A percentile compares a stretch with the other conserved stretches of the same genome.
These are phyloP conservation scores for Lactarius evosmus DNA, from an alignment of 768 basidiomycete genomes.

Conservation along the genomic window DNA sequence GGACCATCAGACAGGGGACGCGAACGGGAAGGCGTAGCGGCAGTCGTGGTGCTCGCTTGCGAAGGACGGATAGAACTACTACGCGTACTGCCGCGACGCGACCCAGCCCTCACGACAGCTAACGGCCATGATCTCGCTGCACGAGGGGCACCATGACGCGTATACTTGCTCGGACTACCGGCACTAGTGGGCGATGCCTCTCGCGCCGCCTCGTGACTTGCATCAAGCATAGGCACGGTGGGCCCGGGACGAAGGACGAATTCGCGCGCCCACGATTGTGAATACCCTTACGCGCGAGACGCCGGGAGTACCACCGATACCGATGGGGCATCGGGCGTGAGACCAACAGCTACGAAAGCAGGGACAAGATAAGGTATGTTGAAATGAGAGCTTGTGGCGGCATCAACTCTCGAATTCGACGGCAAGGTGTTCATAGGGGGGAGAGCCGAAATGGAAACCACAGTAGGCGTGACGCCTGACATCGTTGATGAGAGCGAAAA, in stretches of 20 bases:
- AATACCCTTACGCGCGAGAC: constrained; percentile 8
- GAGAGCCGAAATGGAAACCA: constrained; percentile 32
- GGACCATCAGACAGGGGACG: background rate
- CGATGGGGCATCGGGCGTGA: constrained; percentile 28
- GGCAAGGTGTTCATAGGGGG: constrained; percentile 31
- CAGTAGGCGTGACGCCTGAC: background rate
- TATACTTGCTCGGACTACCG: constrained; percentile 25
- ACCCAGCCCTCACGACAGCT: background rate
- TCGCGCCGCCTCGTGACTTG: background rate
- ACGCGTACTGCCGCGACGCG: constrained; percentile 2
- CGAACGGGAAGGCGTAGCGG: constrained; percentile 1
- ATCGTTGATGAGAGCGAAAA: background rate
- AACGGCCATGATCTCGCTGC: constrained; percentile 12
- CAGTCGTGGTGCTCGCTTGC: background rate
- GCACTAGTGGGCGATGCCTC: background rate
- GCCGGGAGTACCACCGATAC: constrained; percentile 26
- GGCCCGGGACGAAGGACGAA: constrained; percentile 33
- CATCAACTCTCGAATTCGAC: too few relatives aligned
- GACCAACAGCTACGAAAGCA: constrained; percentile 33
- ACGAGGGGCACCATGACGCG: too few relatives aligned
- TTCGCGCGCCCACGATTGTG: constrained; percentile 6
- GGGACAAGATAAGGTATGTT: too few relatives aligned
- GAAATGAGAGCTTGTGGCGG: too few relatives aligned
- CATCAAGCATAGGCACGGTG: constrained; percentile 26
- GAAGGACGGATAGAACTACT: background rate